These are phyloP conservation scores for Solanum appendiculatum DNA, from an alignment of 257 asterid genomes.

Conservation along the genomic window DNA sequence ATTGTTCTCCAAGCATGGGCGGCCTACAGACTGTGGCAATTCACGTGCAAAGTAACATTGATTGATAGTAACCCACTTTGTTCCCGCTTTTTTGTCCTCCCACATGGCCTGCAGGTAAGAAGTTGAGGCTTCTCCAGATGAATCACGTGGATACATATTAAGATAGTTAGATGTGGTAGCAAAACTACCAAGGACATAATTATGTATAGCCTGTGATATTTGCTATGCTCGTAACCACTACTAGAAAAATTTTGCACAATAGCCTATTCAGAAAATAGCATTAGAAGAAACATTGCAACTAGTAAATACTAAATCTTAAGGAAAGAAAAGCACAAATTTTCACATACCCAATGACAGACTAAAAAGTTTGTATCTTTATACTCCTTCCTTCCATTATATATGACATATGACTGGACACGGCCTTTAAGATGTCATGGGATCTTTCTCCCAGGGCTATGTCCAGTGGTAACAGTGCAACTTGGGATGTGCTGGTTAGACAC, in stretches of 20 bases:
- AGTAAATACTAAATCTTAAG: neutral
- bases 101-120: slow-evolving; percentile 62
- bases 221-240: neutral
- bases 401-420: neutral
- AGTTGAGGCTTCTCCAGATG: neutral
- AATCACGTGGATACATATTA: neutral
- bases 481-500: neutral
- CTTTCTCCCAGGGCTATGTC: neutral
- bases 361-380: neutral
- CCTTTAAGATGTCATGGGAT: neutral
- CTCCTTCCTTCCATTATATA: neutral
- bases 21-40: slow-evolving; percentile 91
- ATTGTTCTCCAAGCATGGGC: slow-evolving; percentile 83
- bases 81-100: slow-evolving; percentile 61
- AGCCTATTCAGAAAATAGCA: neutral
- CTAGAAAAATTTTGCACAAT: neutral
- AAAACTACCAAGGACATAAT: neutral
- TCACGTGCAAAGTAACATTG: slow-evolving; percentile 87
- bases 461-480: neutral
- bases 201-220: neutral
- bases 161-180: neutral
- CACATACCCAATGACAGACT: neutral
- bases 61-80: slow-evolving; percentile 66
- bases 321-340: neutral
- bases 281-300: neutral